Conservation (phyloP, 805 yeast genomes). For the Monosporozyma servazzii region DNA sequence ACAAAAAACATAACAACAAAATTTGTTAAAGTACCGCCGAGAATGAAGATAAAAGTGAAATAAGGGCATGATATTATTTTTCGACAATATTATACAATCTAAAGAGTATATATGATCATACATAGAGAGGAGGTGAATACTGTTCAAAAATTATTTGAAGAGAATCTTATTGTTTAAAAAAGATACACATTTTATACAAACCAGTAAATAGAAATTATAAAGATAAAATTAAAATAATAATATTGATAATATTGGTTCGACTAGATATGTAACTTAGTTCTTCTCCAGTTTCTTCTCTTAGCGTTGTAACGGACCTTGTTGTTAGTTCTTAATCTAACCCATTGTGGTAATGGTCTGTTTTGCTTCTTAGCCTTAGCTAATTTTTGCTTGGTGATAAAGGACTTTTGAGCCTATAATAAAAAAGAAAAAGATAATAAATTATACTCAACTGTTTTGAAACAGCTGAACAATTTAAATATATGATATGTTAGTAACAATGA, state of each 20-base stretch:
- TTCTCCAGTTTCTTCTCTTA: conserved; percentile 99
- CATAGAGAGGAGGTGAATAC: too few species aligned
- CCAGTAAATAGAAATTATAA: conserved; percentile 2
- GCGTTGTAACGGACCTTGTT: conserved; percentile 98
- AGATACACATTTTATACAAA: conserved; percentile 3
- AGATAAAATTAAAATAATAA: conserved; percentile 1
- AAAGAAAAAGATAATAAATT: neutral
- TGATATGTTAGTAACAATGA: neutral
- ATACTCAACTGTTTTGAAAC: conserved; percentile 1
- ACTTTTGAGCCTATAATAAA: conserved; percentile 66
- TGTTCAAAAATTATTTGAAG: neutral
- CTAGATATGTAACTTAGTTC: conserved; percentile 97
- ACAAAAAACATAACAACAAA: too few species aligned
- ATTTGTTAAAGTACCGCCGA: too few species aligned
- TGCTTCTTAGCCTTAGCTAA: conserved; percentile 98
- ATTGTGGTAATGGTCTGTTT: conserved; percentile 99
- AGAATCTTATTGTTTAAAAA: neutral
- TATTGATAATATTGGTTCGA: conserved; percentile 11
- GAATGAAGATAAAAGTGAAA: too few species aligned
- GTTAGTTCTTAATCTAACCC: conserved; percentile 97
- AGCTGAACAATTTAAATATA: neutral
- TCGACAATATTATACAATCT: neutral
- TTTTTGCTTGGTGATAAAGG: conserved; percentile 95
- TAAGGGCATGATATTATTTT: too few species aligned
- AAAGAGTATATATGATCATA: too few species aligned